phyloP scores from a whole-genome alignment of 1,284 basidiomycete genomes.

The Takashimella tepidaria region DNA sequence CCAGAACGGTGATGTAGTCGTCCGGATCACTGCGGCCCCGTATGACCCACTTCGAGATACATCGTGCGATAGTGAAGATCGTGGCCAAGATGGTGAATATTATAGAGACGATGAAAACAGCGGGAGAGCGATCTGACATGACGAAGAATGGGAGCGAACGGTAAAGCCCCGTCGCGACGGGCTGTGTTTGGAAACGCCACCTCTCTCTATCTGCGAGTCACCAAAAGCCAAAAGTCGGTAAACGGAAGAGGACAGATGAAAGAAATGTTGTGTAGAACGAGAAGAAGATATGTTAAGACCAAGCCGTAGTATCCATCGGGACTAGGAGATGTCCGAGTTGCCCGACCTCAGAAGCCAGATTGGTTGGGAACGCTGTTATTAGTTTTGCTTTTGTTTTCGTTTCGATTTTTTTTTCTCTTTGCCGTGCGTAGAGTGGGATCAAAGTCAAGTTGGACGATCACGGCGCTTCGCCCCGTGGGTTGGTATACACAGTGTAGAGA shows the following conservation, averaged over 20 bases:
- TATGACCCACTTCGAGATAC: constrained; percentile 43
- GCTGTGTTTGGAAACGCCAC: neutral
- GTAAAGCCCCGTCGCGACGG: neutral
- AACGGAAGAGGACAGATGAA: neutral
- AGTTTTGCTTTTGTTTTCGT: too few relatives aligned
- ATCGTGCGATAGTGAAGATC: constrained; percentile 32
- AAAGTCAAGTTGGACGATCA: neutral
- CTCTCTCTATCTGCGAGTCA: too few relatives aligned
- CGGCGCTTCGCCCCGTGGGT: neutral
- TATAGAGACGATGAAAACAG: constrained; percentile 36
- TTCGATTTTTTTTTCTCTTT: too few relatives aligned
- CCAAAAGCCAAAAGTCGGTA: too few relatives aligned
- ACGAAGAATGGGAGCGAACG: neutral
- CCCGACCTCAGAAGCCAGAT: too few relatives aligned
- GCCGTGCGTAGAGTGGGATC: neutral
- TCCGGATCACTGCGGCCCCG: constrained; percentile 33
- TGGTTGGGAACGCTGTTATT: too few relatives aligned
- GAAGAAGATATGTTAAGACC: too few relatives aligned
- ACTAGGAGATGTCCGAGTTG: too few relatives aligned
- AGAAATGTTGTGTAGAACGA: too few relatives aligned
- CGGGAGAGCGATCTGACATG: constrained; percentile 19
- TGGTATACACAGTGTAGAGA: neutral
- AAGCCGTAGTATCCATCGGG: too few relatives aligned
- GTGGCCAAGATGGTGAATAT: constrained; percentile 37
- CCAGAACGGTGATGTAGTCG: constrained; percentile 38